These are phyloP conservation scores for Chrysanthemum makinoi DNA, from an alignment of 129 eudicot species.

Conservation along the genomic window DNA sequence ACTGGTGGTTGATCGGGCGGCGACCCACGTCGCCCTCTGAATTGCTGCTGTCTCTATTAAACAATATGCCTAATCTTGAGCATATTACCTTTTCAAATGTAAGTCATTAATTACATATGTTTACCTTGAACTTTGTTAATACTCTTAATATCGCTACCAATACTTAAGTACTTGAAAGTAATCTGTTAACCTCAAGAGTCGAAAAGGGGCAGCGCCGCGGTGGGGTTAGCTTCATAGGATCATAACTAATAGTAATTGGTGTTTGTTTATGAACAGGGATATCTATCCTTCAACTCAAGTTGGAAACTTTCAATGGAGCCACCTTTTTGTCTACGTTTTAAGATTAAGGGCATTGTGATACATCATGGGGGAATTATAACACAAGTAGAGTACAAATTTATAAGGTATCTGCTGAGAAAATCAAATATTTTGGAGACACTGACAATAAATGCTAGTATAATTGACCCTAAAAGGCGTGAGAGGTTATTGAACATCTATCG, in stretches of 20 bases:
- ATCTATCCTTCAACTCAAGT: neutral
- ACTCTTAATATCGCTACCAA: too few relatives aligned
- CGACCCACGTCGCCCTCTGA: neutral
- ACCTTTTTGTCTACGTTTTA: slow-evolving; percentile 17
- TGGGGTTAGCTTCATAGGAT: too few relatives aligned
- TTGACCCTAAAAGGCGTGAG: slow-evolving; percentile 1
- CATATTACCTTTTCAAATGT: slow-evolving; percentile 10
- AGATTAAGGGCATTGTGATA: slow-evolving; percentile 15
- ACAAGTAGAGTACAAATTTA: slow-evolving; percentile 13
- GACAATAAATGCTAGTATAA: slow-evolving; percentile 10
- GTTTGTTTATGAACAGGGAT: too few relatives aligned
- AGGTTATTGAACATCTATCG: slow-evolving; percentile 14
- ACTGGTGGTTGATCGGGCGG: neutral
- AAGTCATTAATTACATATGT: too few relatives aligned
- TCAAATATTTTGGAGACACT: slow-evolving; percentile 4
- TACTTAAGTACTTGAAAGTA: too few relatives aligned
- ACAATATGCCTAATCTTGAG: slow-evolving; percentile 33
- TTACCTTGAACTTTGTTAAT: too few relatives aligned
- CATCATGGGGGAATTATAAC: slow-evolving; percentile 9
- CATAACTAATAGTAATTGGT: too few relatives aligned
- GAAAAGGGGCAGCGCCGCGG: too few relatives aligned
- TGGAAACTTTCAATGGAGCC: slow-evolving; percentile 16
- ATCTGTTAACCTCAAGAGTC: too few relatives aligned
- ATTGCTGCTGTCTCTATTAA: neutral
- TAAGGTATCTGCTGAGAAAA: slow-evolving; percentile 17